phyloP scores from a whole-genome alignment of 148 eudicot genomes.

The Hydrangea macrophylla region DNA sequence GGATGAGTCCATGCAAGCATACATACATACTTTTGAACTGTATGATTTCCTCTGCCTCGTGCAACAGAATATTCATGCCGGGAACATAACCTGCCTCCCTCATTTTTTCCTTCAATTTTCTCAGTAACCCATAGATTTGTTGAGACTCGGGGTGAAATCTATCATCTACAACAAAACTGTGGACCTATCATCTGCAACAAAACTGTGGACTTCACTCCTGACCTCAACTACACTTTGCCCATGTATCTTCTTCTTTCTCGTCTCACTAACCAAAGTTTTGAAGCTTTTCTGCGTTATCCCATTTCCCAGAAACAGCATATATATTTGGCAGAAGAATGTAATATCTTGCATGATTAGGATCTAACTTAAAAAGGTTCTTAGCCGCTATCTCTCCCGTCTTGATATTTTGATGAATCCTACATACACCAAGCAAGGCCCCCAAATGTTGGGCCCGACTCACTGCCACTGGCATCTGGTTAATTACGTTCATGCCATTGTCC shows the following conservation, averaged over 20 bases:
- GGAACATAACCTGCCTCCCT: conserved; percentile 14
- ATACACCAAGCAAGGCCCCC: conserved; percentile 38
- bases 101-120: conserved; percentile 16
- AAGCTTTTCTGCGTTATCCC: conserved; percentile 26
- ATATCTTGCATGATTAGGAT: conserved; percentile 25
- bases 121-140: conserved; percentile 18
- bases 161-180: conserved; percentile 20
- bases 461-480: conserved; percentile 15
- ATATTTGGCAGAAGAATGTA: conserved; percentile 30
- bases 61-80: background rate
- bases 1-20: background rate
- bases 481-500: conserved; percentile 27
- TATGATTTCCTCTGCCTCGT: background rate
- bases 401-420: conserved; percentile 26
- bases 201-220: conserved; percentile 20
- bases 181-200: conserved; percentile 21
- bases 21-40: background rate
- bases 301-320: conserved; percentile 30
- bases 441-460: conserved; percentile 23
- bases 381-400: conserved; percentile 30
- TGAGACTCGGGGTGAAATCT: conserved; percentile 16
- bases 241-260: conserved; percentile 21
- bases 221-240: conserved; percentile 27
- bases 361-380: conserved; percentile 16
- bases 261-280: conserved; percentile 17